Evolutionary conservation across 257 asterid genomes (phyloP).

Genomic region (Solanum virginianum): DNA sequence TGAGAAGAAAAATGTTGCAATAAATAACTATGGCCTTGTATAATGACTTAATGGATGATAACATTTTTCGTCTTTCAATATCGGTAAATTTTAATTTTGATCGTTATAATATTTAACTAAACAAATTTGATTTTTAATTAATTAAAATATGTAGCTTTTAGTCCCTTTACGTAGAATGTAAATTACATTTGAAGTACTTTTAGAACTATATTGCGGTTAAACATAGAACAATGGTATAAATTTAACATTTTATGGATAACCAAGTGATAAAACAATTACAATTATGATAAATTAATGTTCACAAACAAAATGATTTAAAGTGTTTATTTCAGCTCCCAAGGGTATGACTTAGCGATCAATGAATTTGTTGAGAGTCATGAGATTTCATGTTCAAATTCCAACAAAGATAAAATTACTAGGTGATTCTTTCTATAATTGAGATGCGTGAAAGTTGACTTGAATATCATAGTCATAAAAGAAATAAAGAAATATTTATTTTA

Average conservation of each 20-base stretch:
- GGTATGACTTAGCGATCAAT: no score
- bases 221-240: background rate
- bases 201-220: background rate
- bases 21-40: background rate
- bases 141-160: background rate
- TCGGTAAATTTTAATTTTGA: background rate
- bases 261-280: background rate
- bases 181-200: background rate
- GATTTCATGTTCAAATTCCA: no score
- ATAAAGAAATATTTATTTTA: background rate
- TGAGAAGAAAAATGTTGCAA: background rate
- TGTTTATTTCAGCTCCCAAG: no score
- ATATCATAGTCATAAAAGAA: no score
- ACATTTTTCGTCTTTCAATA: no score
- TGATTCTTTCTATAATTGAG: no score
- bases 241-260: background rate
- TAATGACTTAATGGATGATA: background rate
- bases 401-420: no score
- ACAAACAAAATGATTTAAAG: no score
- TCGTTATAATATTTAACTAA: background rate
- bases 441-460: no score
- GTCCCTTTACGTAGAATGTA: background rate
- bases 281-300: no score
- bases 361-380: no score
- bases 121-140: background rate